These are phyloP conservation scores for Boletus sensibilis DNA, from an alignment of 768 basidiomycete species.

Conservation along the genomic window DNA sequence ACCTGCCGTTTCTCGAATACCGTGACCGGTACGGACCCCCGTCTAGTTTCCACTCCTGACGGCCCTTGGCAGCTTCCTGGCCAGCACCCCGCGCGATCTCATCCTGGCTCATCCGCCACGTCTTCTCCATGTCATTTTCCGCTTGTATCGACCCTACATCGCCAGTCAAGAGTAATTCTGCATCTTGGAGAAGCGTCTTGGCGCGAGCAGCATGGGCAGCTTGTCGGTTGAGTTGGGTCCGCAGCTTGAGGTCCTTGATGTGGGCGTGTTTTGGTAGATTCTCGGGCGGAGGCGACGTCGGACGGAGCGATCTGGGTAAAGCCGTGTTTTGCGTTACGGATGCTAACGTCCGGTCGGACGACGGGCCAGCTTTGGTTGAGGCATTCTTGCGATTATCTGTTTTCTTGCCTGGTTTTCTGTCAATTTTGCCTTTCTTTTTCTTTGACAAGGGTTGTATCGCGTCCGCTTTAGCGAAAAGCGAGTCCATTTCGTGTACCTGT, in stretches of 20 bases:
- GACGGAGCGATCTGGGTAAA: constrained; percentile 67
- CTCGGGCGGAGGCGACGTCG: constrained; percentile 45
- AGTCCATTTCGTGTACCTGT: constrained; percentile 45
- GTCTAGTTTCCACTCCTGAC: constrained; percentile 78
- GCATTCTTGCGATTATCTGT: constrained; percentile 9
- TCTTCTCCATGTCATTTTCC: constrained; percentile 80
- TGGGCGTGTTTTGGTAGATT: constrained; percentile 52
- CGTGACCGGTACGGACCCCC: constrained; percentile 82
- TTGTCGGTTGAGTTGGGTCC: constrained; percentile 64
- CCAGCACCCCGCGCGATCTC: constrained; percentile 71
- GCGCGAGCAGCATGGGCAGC: constrained; percentile 61
- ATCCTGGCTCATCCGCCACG: constrained; percentile 83
- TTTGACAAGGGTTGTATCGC: constrained; percentile 50
- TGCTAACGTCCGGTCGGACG: constrained; percentile 51
- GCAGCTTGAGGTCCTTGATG: constrained; percentile 73
- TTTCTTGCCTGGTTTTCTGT: constrained; percentile 26
- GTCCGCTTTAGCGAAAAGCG: constrained; percentile 69
- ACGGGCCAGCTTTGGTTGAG: constrained; percentile 18
- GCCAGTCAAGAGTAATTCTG: constrained; percentile 65
- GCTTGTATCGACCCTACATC: constrained; percentile 73
- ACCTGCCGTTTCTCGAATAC: constrained; percentile 92
- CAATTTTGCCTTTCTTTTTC: constrained; percentile 36
- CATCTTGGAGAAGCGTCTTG: constrained; percentile 63
- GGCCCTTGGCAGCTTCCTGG: constrained; percentile 70
- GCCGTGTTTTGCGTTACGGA: constrained; percentile 59